Evolutionary conservation across 371 early-diverging fungal genomes (phyloP), one percentile per base, ranked within the genome.

Genomic region (Chytridium lagenaria): DNA sequence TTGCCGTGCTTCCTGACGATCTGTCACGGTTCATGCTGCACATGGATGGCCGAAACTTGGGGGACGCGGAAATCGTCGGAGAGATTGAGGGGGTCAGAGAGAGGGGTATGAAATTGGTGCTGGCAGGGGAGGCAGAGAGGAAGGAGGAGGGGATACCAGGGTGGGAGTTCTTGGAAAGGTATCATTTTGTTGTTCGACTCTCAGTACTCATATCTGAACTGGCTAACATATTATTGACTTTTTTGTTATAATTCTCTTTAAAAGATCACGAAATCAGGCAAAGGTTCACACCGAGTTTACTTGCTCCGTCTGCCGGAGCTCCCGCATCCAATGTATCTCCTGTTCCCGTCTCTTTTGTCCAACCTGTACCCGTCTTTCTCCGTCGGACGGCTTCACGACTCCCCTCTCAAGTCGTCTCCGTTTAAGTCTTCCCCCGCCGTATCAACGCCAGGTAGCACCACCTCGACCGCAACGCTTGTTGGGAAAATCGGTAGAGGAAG

Each of bases 1-100:
- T 61, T 36, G 61, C 61, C 10, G 61, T 61, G 34, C 61, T 61
- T 15, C 61, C 61, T 2, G 36, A 61, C 31, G 61, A 61, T 37
- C 61, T 61, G 15, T 33, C 36, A 2, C 7, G 10, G 36, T 61
- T 61, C 61, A 7, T 16, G 37, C 36, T 61, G 7, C 34, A 61
- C 36, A 5, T 34, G 7, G 61, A 34, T 28, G 61, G 34, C 5
- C 3, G 61, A 26, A 7, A 37, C 10, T 34, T 61, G 31, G 34
- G 61, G 10, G 61, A 61, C 12, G 2, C 30, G 7, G 61, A 61
- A 34, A 37, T 61, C 36, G 61, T 61, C 26, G 37, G 61, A 15
- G 61, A 61, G 37, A 23, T 61, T 28, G 19, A 61, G 23, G 36
- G 36, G 30, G 34, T 61, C 15, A 3, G 10, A 23, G 61, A 61